Conservation (phyloP, 1,284 basidiomycete genomes). For the Ceratorhiza oryzae-sativae region DNA sequence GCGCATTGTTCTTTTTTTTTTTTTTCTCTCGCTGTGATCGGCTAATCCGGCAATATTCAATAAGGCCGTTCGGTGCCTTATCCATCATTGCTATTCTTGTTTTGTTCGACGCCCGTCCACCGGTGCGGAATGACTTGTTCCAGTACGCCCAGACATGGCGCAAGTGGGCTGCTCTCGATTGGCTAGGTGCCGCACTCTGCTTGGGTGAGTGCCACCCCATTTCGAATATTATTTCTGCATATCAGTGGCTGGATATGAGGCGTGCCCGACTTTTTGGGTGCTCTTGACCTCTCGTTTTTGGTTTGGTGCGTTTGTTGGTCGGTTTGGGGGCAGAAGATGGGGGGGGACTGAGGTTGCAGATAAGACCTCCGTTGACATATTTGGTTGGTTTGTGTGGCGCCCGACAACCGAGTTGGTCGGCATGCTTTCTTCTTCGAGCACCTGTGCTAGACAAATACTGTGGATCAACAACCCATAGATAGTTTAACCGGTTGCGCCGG, state of each 20-base stretch:
- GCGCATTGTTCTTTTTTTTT: neutral
- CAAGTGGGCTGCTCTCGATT: constrained; percentile 49
- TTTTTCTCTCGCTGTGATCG: neutral
- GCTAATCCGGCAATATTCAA: neutral
- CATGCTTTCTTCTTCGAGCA: neutral
- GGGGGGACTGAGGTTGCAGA: neutral
- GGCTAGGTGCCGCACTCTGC: constrained; percentile 51
- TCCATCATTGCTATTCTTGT: constrained; percentile 39
- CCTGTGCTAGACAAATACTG: neutral
- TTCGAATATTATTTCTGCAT: neutral
- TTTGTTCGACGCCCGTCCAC: constrained; percentile 41
- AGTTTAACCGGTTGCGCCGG: neutral
- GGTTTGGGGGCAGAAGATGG: neutral
- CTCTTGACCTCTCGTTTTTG: neutral
- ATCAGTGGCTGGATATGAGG: neutral
- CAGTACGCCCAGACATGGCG: constrained; percentile 20
- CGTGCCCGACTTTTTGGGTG: neutral
- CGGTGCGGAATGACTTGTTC: constrained; percentile 27
- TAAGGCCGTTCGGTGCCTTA: constrained; percentile 44
- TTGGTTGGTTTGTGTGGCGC: neutral
- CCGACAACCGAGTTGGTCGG: neutral
- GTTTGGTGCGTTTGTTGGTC: neutral
- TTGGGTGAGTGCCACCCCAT: constrained; percentile 43
- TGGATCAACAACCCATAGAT: neutral
- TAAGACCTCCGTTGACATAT: neutral